Conservation (phyloP, 1,284 basidiomycete species). For the Porogramme epimiltina region DNA sequence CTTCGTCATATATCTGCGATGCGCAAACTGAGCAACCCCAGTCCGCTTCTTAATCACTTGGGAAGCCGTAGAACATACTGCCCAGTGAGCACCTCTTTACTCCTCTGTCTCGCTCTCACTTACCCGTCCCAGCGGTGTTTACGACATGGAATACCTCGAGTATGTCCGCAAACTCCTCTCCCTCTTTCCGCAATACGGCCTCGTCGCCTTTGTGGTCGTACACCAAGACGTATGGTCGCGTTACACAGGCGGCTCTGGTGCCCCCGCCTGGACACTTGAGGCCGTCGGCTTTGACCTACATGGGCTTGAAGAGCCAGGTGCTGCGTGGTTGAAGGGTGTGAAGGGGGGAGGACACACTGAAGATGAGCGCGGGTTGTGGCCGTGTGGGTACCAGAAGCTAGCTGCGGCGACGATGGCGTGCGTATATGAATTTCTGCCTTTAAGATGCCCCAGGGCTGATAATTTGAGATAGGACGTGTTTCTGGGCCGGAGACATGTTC, state of each 20-base stretch:
- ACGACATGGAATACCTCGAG: slow-evolving; percentile 81
- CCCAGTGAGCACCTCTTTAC: slow-evolving; percentile 62
- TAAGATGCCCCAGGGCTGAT: background rate
- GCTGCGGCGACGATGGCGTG: slow-evolving; percentile 88
- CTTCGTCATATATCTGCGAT: slow-evolving; percentile 29
- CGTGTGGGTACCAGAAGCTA: slow-evolving; percentile 89
- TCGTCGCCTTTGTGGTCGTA: slow-evolving; percentile 81
- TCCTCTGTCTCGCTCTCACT: background rate
- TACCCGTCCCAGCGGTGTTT: slow-evolving; percentile 60
- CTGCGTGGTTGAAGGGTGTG: slow-evolving; percentile 84
- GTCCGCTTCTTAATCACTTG: slow-evolving; percentile 92
- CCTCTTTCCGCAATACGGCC: slow-evolving; percentile 79
- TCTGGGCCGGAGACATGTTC: slow-evolving; percentile 90
- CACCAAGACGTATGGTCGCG: slow-evolving; percentile 97
- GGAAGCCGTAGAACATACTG: slow-evolving; percentile 94
- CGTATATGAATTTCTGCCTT: slow-evolving; percentile 31
- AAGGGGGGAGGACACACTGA: slow-evolving; percentile 71
- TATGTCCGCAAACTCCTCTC: slow-evolving; percentile 79
- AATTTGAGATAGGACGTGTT: slow-evolving; percentile 61
- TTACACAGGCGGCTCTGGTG: slow-evolving; percentile 90
- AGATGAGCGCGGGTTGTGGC: slow-evolving; percentile 83
- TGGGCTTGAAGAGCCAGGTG: slow-evolving; percentile 76
- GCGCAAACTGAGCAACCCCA: slow-evolving; percentile 30
- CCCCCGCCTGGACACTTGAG: slow-evolving; percentile 90
- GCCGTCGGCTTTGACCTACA: slow-evolving; percentile 78